Evolutionary conservation across 2,329 filamentous ascomycete species (phyloP).

Genomic region (Leptosphaerulina australis): DNA sequence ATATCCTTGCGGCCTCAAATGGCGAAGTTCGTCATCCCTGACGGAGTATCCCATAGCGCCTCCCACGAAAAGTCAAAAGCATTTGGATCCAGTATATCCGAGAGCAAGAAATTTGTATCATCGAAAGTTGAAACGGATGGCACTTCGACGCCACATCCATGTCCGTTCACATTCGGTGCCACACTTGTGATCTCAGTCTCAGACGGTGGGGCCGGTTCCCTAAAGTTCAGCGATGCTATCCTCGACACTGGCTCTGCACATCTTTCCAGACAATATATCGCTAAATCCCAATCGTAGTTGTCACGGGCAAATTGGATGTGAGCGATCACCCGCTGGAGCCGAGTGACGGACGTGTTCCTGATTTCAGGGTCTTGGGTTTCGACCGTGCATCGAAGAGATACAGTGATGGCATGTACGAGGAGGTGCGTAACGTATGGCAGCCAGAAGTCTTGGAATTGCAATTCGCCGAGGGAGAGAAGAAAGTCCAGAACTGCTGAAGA

Average conservation of each 20-base stretch:
- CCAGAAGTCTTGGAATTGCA: conserved; percentile 61
- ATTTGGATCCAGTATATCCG: conserved; percentile 43
- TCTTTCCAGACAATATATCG: conserved; percentile 59
- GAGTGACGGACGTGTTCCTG: conserved; percentile 54
- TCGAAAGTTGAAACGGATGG: conserved; percentile 33
- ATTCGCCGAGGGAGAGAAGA: conserved; percentile 53
- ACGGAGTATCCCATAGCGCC: conserved; percentile 46
- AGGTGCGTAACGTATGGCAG: conserved; percentile 58
- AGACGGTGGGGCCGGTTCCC: conserved; percentile 25
- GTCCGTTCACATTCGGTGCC: conserved; percentile 11
- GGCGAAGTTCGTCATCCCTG: conserved; percentile 43
- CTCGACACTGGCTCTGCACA: conserved; percentile 47
- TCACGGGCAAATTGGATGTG: conserved; percentile 56
- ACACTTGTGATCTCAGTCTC: conserved; percentile 26
- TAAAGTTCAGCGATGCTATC: conserved; percentile 40
- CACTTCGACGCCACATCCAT: conserved; percentile 7
- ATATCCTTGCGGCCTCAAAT: conserved; percentile 4
- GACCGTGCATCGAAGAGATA: conserved; percentile 58
- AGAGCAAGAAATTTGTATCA: conserved; percentile 36
- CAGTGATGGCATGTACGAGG: conserved; percentile 60
- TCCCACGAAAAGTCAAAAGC: conserved; percentile 48
- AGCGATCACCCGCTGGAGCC: conserved; percentile 56
- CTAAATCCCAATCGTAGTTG: conserved; percentile 62
- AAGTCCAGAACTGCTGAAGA: conserved; percentile 59
- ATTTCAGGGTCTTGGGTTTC: conserved; percentile 57